phyloP scores from a whole-genome alignment of 1,284 basidiomycete genomes.

The Irpex rosettiformis region DNA sequence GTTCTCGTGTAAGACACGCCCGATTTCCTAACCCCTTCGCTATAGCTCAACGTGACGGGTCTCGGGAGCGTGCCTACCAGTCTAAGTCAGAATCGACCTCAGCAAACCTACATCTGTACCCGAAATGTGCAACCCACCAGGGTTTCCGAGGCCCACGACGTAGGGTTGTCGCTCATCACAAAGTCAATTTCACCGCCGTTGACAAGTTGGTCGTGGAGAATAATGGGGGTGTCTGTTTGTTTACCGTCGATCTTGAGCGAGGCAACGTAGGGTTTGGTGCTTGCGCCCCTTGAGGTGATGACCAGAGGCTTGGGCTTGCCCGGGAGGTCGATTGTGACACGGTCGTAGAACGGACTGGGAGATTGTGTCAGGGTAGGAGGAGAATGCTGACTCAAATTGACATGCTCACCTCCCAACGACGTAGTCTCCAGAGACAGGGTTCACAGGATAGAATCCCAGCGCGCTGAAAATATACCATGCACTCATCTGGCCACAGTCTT shows the following conservation, averaged over 20 bases:
- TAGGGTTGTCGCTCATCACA: constrained; percentile 56
- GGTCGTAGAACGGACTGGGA: constrained; percentile 65
- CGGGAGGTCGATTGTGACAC: constrained; percentile 55
- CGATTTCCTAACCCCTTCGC: no score
- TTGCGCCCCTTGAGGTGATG: constrained; percentile 52
- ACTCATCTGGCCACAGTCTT: constrained; percentile 89
- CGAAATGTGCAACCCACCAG: constrained; percentile 43
- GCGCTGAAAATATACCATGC: constrained; percentile 84
- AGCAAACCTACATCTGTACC: constrained; percentile 64
- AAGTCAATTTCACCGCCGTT: constrained; percentile 58
- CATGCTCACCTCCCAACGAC: constrained; percentile 62
- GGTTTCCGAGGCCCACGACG: constrained; percentile 27
- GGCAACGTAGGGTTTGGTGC: constrained; percentile 54
- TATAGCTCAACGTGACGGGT: neutral
- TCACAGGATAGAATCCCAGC: constrained; percentile 85
- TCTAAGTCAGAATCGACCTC: neutral
- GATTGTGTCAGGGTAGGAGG: neutral
- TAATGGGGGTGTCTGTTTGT: constrained; percentile 38
- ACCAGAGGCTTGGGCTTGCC: constrained; percentile 36
- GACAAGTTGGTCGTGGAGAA: constrained; percentile 55
- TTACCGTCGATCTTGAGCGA: constrained; percentile 53
- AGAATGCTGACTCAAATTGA: constrained; percentile 7
- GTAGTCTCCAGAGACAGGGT: constrained; percentile 73
- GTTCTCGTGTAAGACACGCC: no score
- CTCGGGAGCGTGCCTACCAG: neutral